Base-by-base conservation (phyloP, 139 green algal genomes). In the Coccomyxa sp. region DNA sequence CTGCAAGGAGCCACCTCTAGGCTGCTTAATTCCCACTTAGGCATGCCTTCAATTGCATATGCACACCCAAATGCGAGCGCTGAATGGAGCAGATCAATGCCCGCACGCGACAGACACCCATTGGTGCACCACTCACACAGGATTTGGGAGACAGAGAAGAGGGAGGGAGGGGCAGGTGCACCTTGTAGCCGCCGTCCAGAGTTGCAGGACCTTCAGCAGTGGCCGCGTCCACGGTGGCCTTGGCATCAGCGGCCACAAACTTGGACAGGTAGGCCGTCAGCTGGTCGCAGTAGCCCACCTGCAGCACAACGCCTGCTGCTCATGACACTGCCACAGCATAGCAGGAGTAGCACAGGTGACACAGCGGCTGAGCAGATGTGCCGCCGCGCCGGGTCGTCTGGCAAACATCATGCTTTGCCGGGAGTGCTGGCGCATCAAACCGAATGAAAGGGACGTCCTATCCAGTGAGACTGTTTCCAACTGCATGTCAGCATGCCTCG, bases 271-370 rank as follows among this genome's bases (percentile, higher is more conserved):
- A 85, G n/a, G 45, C 68, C 16, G 74, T 25, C 57, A 85, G 74
- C 81, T 85, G 81, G 28, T 85, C 81, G 60, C 81, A 85, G 17
- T 63, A 17, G 27, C 71, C 68, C 18, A 84, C 67, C 81, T 84
- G 81, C 67, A 84, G 14, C 38, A 51, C 3, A 7, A 51, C 38
- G 38, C 38, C 38, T 51, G 38, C 38, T 11, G 3, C 38, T 51
- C 7, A 51, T 51, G 7, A 51, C 38, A 51, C 3, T 51, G 38
- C 38, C 38, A 74, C 3, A 51, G 38, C 38, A 51, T 7, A 51
- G 38, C 38, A 51, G 38, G 38, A 3, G 3, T 51, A 51, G 38
- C 3, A 51, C 7, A n/a, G 38, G 38, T 51, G 7, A 11, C 7
- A 51, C 7, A 11, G 38, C n/a, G 38, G 38, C 38, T 51, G 38